Base-by-base conservation (phyloP, 2,329 filamentous ascomycete species). In the Aspergillus felis region DNA sequence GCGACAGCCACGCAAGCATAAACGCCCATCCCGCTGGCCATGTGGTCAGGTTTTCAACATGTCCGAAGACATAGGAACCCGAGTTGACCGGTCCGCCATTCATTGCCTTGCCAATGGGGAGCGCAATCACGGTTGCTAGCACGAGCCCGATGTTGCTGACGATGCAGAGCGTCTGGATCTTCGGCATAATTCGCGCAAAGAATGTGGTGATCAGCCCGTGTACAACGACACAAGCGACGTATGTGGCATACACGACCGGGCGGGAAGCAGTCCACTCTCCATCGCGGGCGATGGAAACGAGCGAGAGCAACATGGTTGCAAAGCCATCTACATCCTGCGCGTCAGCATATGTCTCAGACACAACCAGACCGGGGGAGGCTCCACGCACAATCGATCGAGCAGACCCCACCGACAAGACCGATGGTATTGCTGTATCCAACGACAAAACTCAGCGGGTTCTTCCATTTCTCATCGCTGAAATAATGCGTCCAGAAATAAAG, bases 341-440 rank as follows among this genome's bases (percentile, higher is more conserved):
- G 55, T 48, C 10, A 50, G 44, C 22, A 24, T 24, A 44, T 22
- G 22, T 3, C 41, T 12, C 9, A 28, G 27, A 29, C 24, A n/a
- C 25, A 22, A 52, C 5, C 14, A 2, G 29, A 20, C 27, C 4
- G 32, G 14, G 24, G 29, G 2, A 17, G 27, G 27, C 10, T 8
- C n/a, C n/a, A 46, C 73, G 58, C 56, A 76, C 75, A 87, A 66
- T 86, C 83, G 60, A 86, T 83, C 22, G 82, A 84, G 70, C 84
- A 86, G 17, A 86, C 73, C 5, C 83, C 84, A 38, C 82, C 84
- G 17, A 86, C 75, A 4, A 85, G 70, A 12, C 84, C 84, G 17
- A 86, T 75, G 2, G 81, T 86, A 65, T 86, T 86, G 66, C 81
- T 84, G 63, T 85, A 85, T 38, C 83, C 83, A 17, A 85, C 82